Evolutionary conservation across 495 filamentous ascomycete species (phyloP), one percentile per base, ranked within the genome.

Genomic region (Penicillium verhagenii): DNA sequence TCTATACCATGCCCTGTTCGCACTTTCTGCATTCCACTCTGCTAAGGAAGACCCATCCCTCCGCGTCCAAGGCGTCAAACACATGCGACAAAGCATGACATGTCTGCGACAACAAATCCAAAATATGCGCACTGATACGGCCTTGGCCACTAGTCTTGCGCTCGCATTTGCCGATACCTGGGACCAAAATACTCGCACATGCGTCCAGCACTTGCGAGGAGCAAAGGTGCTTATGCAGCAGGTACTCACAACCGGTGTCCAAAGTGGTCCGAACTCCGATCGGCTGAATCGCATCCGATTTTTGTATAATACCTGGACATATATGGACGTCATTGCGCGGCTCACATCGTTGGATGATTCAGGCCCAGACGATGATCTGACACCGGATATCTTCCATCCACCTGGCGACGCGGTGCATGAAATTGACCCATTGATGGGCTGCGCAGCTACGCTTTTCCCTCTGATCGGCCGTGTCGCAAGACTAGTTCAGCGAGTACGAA

Each of bases 281-380:
- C 81, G 86, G 25, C 65, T 83, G 16, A 69, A 75, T 37, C 69
- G 87, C 9, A 70, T 91, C 44, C 80, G 80, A 35, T 91, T 91
- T 60, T 71, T 92, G 35, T 87, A 86, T 65, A 91, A 89, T 65
- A 85, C 87, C 8, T 91, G 84, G 84, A 77, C 91, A 16, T 92
- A 91, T 59, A 88, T 91, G 84, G 87, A 92, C 69, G 89, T 91
- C 31, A 86, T 92, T 54, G 85, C 88, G 19, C 82, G 87, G 10
- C 69, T 92, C 28, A 91, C 88, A 0, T 86, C 86, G 13, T 70
- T 85, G 19, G 82, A 83, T 50, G 80, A 82, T 4, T 81, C 84
- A 18, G 80, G 83, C 1, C 69, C 72, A 13, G 77, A 76, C 48
- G 74, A 76, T 50, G 74, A 81, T 50, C 73, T 86, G 48, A 82